Conservation (phyloP, 2,329 filamentous ascomycete species). For the Tolypocladium ophioglossoides region DNA sequence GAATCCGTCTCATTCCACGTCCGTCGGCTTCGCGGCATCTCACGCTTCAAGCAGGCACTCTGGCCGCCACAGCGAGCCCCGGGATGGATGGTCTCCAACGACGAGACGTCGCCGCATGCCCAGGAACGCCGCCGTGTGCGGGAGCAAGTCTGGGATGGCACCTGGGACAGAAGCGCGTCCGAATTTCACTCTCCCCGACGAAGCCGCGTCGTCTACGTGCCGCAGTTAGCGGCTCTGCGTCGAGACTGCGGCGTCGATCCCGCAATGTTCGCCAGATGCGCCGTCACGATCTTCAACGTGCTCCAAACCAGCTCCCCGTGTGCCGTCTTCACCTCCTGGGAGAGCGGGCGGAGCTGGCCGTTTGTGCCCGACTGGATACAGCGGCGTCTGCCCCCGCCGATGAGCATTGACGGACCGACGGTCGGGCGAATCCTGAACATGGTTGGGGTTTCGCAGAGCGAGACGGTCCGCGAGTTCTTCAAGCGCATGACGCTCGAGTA, state of each 20-base stretch:
- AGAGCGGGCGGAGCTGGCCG: slow-evolving; percentile 24
- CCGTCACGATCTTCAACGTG: slow-evolving; percentile 22
- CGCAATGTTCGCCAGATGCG: slow-evolving; percentile 19
- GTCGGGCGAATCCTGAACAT: slow-evolving; percentile 25
- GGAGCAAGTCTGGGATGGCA: slow-evolving; percentile 15
- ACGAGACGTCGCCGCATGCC: slow-evolving; percentile 9
- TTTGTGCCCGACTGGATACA: slow-evolving; percentile 25
- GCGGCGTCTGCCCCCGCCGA: slow-evolving; percentile 20
- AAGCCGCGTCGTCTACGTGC: slow-evolving; percentile 17
- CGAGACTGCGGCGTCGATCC: slow-evolving; percentile 12
- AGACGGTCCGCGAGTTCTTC: slow-evolving; percentile 18
- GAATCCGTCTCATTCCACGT: slow-evolving; percentile 19
- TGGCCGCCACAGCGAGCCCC: slow-evolving; percentile 23
- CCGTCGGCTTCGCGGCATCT: slow-evolving; percentile 21
- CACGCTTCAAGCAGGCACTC: slow-evolving; percentile 16
- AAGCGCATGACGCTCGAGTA: slow-evolving; percentile 15
- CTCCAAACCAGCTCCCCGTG: slow-evolving; percentile 18
- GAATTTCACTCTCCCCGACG: slow-evolving; percentile 20
- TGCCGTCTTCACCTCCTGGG: slow-evolving; percentile 23
- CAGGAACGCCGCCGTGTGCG: slow-evolving; percentile 12
- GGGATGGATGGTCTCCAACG: slow-evolving; percentile 22
- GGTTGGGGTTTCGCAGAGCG: slow-evolving; percentile 11
- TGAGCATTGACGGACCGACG: slow-evolving; percentile 27
- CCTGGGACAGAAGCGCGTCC: slow-evolving; percentile 13
- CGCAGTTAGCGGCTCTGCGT: slow-evolving; percentile 12